phyloP scores from a whole-genome alignment of 768 basidiomycete species.

The Termitomyces sp. region DNA sequence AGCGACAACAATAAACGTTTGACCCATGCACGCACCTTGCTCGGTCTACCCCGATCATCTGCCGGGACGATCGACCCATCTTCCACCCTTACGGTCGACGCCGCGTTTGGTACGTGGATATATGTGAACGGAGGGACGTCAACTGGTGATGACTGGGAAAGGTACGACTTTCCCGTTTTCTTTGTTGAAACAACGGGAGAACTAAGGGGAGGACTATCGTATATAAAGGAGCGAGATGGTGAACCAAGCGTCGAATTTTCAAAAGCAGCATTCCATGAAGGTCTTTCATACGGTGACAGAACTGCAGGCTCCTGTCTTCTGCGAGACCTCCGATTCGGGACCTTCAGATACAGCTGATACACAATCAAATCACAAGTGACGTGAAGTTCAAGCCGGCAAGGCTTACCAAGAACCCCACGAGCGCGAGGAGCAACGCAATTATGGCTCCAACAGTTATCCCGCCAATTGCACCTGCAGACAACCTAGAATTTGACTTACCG shows the following conservation, averaged over 20 bases:
- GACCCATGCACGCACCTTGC: no score
- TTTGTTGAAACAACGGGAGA: neutral
- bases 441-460: neutral
- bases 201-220: neutral
- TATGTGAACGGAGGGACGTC: neutral
- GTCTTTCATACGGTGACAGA: neutral
- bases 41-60: no score
- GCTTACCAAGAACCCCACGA: neutral
- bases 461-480: conserved; percentile 1
- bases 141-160: neutral
- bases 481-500: neutral
- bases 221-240: no score
- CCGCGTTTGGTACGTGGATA: neutral
- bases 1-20: no score
- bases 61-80: no score
- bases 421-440: neutral
- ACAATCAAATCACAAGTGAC: neutral
- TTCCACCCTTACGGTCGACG: neutral
- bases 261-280: neutral
- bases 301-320: neutral
- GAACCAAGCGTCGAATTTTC: neutral
- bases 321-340: neutral
- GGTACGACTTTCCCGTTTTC: neutral
- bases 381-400: neutral
- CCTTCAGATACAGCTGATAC: neutral